Evolutionary conservation across 768 basidiomycete genomes (phyloP), one percentile per base, ranked within the genome.

Genomic region (Pleurotus giganteus): DNA sequence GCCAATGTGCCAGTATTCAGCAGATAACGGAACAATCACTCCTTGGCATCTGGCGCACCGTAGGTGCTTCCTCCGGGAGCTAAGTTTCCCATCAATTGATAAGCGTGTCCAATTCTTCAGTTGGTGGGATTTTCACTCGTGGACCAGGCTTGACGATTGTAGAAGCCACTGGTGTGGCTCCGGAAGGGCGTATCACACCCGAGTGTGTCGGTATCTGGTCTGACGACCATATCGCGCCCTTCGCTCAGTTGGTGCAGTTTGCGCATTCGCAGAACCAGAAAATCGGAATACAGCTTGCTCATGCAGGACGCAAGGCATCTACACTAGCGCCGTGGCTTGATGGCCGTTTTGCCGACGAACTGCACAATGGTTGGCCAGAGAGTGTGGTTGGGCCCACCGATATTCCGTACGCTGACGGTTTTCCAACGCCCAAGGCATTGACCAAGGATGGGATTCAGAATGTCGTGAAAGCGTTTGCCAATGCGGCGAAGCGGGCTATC

Each of bases 231-330:
- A 75, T 70, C 58, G 72, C 66, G 13, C 60, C 68, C 1, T 63
- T 80, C 37, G 71, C 75, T 55, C 66, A 77, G 32, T 74, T 91
- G 59, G 79, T 84, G 62, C 80, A 85, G 55, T 88, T 89, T 52
- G 85, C 85, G n/a, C 85, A 88, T 63, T 80, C 83, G 0, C 85
- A 86, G 60, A 79, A 75, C 44, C 82, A 86, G 63, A 83, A 84
- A 46, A 79, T 91, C 19, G 89, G 74, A 7, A 84, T 91, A 53
- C 91, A 92, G 59, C 77, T 91, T 15, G 84, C 79, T 0, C 89
- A 92, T 58, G 86, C 88, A 0, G 89, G 90, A 0, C 75, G 89
- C n/a, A 91, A 91, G 65, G 87, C 81, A 0, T 84, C 82, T 7
- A 83, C 77, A 0, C 66, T 80, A 15, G 78, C 83, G 0, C 85